Evolutionary conservation across 192 early-diverging fungal species (phyloP).

Genomic region (Lunasporangiospora selenospora): DNA sequence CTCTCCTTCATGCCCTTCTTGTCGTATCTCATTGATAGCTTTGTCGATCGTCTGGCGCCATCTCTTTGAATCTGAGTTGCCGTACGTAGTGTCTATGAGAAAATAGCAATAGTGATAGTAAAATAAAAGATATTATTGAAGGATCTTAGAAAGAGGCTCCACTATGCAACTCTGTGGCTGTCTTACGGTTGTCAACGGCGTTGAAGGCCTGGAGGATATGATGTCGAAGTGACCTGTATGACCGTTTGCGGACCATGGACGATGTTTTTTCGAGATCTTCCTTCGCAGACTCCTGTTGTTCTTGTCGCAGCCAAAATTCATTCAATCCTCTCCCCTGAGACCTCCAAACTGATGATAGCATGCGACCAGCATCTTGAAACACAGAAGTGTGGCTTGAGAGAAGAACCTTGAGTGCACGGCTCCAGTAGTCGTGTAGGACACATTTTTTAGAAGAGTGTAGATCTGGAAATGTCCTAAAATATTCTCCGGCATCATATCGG

Average conservation of each 20-base stretch:
- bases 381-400: neutral
- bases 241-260: neutral
- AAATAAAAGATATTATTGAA: neutral
- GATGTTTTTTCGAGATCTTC: constrained; percentile 3
- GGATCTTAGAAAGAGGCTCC: neutral
- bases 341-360: constrained; percentile 9
- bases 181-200: constrained; percentile 17
- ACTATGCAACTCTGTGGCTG: neutral
- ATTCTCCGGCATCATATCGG: constrained; percentile 1
- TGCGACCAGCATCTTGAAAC: neutral
- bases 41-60: neutral
- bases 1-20: neutral
- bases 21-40: constrained; percentile 1
- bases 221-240: constrained; percentile 2
- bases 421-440: constrained; percentile 11
- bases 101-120: neutral
- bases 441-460: constrained; percentile 12
- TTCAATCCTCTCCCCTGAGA: constrained; percentile 5
- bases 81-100: neutral
- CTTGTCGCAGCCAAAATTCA: constrained; percentile 8
- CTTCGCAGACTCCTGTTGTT: constrained; percentile 8
- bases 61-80: constrained; percentile 2
- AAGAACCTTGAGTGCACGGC: constrained; percentile 1
- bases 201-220: constrained; percentile 8
- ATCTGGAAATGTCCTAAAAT: constrained; percentile 20